Evolutionary conservation across 441 rosid species (phyloP), one percentile per base, ranked within the genome.

Genomic region (Eruca vesicaria): DNA sequence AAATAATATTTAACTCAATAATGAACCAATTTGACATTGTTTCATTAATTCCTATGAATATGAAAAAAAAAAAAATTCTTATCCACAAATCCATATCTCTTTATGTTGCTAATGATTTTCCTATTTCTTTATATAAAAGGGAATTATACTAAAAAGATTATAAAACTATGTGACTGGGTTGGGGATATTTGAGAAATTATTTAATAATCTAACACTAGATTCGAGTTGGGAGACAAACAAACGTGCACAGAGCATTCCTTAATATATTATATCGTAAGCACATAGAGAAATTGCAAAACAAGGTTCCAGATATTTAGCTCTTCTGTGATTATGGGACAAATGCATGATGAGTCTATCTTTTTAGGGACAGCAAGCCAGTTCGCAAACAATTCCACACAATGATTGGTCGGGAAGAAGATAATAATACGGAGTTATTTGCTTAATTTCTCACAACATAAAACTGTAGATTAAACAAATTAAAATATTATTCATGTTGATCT

Each of bases 231-330:
- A 71, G 76, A 71, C 76, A 76, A 56, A 33, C 57, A 76, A 64
- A 76, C 67, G 75, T 70, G 76, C 62, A 76, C 67, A 64, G 43
- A 69, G 48, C 45, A 70, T 64, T 70, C 67, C 26, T 65, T 41
- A 43, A 6, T 21, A 57, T 63, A 8, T 63, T 20, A 63, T 63
- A 31, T 56, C 41, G 18, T 11, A n/a, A 41, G 16, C 41, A 63
- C 58, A 56, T 41, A 56, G 36, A 21, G 18, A 43, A 55, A 16
- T 33, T 63, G 66, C 14, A 28, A 29, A 69, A 53, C 16, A 69
- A 56, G 63, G 2, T 41, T 62, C 64, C 58, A 16, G 38, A 18
- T 4, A 61, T 68, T 52, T 36, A 61, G 63, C 56, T 31, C 21
- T 12, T 33, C 45, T 52, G 41, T 36, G n/a, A 55, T 35, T 59